Base-by-base conservation (phyloP, 2,329 filamentous ascomycete genomes). In the Penicillium sp. region DNA sequence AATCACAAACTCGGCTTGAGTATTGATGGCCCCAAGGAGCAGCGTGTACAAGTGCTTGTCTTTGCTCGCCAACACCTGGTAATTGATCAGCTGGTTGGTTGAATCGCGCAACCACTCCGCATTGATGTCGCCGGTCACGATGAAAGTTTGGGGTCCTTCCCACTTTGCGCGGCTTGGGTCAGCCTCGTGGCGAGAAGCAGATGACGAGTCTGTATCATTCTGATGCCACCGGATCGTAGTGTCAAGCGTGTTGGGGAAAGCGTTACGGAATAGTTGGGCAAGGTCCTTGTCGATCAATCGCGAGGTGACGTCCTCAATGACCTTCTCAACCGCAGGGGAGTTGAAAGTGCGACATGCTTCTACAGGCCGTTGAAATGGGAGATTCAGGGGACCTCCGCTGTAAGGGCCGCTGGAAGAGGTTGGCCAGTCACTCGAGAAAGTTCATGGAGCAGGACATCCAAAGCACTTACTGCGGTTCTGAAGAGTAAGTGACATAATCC, bases 1-100 rank as follows among this genome's bases (percentile, higher is more conserved):
- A 45, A 96, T 95, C 28, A 98, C 85, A 57, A 88, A 96, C 63
- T 96, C 90, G 11, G 85, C 77, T 66, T 98, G 92, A 0, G 92
- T 96, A 62, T 95, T 94, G 67, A 96, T 95, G 28, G 90, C 90
- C 14, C 92, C 92, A 1, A 93, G 70, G 16, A 98, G 87, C 36
- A 98, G 70, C 45, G 77, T 82, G 59, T 82, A 79, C 34, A 98
- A 81, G 28, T 75, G 76, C 26, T 79, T 76, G 57, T 96, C 89
- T 47, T 86, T 85, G 55, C 80, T 85, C 2, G 89, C 84, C 15
- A 98, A 71, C 0, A 77, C 70, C 59, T 95, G 90, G 59, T 98
- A 98, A 36, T 92, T 89, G 2, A 83, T 78, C 35, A 98, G 68
- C 64, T 98, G 92, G 64, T 96, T 96, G 8, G 88, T 93, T 8